Base-by-base conservation (phyloP, 148 eudicot species). In the Camellia japonica region DNA sequence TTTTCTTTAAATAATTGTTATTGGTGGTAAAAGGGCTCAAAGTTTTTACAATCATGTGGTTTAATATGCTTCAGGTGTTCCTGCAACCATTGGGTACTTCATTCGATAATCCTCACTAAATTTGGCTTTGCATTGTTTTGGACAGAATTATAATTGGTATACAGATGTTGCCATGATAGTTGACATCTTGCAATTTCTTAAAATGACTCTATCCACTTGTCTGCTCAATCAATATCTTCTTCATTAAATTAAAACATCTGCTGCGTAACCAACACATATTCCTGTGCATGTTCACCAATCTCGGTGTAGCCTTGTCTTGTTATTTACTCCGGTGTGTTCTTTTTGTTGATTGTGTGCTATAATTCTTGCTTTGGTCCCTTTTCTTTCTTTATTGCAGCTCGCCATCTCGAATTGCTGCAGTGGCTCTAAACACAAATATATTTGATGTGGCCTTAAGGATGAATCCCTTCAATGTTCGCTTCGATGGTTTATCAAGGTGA, bases 391-490 rank as follows among this genome's bases (percentile, higher is more conserved):
- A 4, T 77, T 90, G 84, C 95, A 96, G 99, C 79, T 90, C 89
- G 30, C 98, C 99, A 16, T 89, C 93, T 82, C 89, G 85, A 77
- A 92, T 91, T 72, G 81, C 87, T 84, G 70, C 85, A 85, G 85
- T 83, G 70, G 84, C 84, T 61, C 66, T 90, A 89, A 92, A 87
- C 87, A 80, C 85, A 83, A 89, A 93, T 79, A 88, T 93, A 62
- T 93, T 96, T 87, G 97, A 96, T 88, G 86, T 92, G 78, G 88
- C 91, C 79, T 83, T 79, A 41, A 87, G 81, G 80, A 82, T 84
- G 66, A 88, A 90, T 74, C 90, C 90, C 46, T 92, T 90, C 79
- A 80, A 83, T 77, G 79, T 83, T 62, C 84, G 79, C 71, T 82
- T 75, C 62, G 82, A 83, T 84, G 84, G 82, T 73, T 71, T 91